Conservation (phyloP, 106 monocot species). For the Dioscorea dumetorum region DNA sequence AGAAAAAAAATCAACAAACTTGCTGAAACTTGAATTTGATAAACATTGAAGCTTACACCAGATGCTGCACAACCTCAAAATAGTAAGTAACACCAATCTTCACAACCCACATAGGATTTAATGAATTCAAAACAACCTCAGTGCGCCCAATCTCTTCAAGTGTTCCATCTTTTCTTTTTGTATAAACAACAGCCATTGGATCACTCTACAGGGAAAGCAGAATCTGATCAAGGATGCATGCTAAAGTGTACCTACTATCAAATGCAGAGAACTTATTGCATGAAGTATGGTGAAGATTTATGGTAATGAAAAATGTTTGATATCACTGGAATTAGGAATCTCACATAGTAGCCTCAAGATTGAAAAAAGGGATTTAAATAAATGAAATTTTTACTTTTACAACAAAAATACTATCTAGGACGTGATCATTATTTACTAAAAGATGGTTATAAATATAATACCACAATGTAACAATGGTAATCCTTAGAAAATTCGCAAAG, state of each 20-base stretch:
- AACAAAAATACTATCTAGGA: no score
- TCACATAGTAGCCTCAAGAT: neutral
- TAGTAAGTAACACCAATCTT: slow-evolving; percentile 67
- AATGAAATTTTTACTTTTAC: neutral
- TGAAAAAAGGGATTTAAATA: neutral
- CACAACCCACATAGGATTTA: slow-evolving; percentile 73
- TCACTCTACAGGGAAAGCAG: slow-evolving; percentile 62
- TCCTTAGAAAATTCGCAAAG: no score
- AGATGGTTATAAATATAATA: no score
- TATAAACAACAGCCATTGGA: slow-evolving; percentile 80
- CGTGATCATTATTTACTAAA: no score
- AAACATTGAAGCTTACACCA: slow-evolving; percentile 74
- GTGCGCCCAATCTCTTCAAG: slow-evolving; percentile 93
- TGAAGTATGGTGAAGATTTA: neutral
- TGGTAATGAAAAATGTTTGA: neutral
- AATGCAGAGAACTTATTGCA: neutral
- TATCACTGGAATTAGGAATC: neutral
- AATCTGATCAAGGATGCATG: slow-evolving; percentile 16
- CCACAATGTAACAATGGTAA: no score
- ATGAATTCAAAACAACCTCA: slow-evolving; percentile 91
- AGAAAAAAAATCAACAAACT: neutral
- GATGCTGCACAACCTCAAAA: slow-evolving; percentile 80
- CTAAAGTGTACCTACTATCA: neutral
- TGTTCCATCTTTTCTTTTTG: slow-evolving; percentile 71
- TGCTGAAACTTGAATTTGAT: neutral